Conservation (phyloP, 176 grass and related monocot species). For the barley (Hordeum vulgare) region MorexV3_pseudomolecules_assembly NC_058518.1:307403937-307404436, state of each 20-base stretch:
- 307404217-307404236: not conserved
- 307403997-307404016: not conserved
- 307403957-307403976: no score
- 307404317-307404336: no score
- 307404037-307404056: not conserved
- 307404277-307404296: not conserved
- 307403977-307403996: not conserved
- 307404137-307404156: conserved; percentile 88
- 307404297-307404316: not conserved
- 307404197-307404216: not conserved
- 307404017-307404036: not conserved
- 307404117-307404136: conserved; percentile 73
- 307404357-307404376: no score
- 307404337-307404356: no score
- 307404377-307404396: no score
- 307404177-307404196: not conserved
- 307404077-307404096: conserved; percentile 73
- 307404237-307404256: not conserved
- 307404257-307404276: conserved; percentile 23
- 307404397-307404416: no score
- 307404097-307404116: conserved; percentile 79
- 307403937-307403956: not conserved
- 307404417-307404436: no score
- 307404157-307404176: conserved; percentile 40
- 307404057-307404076: conserved; percentile 80